phyloP scores from a whole-genome alignment of 805 yeast genomes.

The Wickerhamiella alocasiicola region DNA sequence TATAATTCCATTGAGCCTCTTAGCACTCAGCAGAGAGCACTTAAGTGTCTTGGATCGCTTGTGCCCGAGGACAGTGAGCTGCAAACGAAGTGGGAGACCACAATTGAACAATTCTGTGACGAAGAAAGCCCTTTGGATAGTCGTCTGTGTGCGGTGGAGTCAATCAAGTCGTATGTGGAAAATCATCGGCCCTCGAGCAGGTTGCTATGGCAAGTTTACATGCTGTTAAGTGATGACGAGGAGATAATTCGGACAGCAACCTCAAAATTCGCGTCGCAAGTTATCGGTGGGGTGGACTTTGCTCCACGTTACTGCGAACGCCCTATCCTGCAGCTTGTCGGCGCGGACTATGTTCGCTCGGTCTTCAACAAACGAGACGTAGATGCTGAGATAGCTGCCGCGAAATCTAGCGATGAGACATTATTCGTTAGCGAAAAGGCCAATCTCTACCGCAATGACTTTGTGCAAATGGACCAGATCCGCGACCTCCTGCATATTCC shows the following conservation, averaged over 20 bases:
- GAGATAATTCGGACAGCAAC: constrained; percentile 41
- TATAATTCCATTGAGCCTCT: constrained; percentile 9
- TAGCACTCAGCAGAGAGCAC: constrained; percentile 16
- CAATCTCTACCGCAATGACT: constrained; percentile 49
- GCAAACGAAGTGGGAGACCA: constrained; percentile 11
- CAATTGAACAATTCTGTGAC: constrained; percentile 24
- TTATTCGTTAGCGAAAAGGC: constrained; percentile 57
- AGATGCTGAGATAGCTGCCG: constrained; percentile 19
- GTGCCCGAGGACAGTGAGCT: constrained; percentile 22
- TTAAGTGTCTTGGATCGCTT: constrained; percentile 10
- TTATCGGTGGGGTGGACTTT: constrained; percentile 19
- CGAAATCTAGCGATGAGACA: constrained; percentile 24
- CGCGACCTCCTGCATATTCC: neutral
- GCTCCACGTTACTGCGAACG: constrained; percentile 16
- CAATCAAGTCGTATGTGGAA: constrained; percentile 30
- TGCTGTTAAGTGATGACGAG: constrained; percentile 47
- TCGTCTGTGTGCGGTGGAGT: constrained; percentile 36
- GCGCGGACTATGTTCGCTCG: constrained; percentile 8
- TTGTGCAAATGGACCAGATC: constrained; percentile 23
- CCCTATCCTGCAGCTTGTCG: constrained; percentile 8
- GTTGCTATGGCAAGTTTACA: constrained; percentile 15
- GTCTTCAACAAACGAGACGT: constrained; percentile 13
- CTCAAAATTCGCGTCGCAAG: constrained; percentile 30
- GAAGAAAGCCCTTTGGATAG: constrained; percentile 37
- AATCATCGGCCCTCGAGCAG: constrained; percentile 2